These are phyloP conservation scores for Lanmaoa pseudosensibilis DNA, from an alignment of 768 basidiomycete genomes.

Conservation along the genomic window DNA sequence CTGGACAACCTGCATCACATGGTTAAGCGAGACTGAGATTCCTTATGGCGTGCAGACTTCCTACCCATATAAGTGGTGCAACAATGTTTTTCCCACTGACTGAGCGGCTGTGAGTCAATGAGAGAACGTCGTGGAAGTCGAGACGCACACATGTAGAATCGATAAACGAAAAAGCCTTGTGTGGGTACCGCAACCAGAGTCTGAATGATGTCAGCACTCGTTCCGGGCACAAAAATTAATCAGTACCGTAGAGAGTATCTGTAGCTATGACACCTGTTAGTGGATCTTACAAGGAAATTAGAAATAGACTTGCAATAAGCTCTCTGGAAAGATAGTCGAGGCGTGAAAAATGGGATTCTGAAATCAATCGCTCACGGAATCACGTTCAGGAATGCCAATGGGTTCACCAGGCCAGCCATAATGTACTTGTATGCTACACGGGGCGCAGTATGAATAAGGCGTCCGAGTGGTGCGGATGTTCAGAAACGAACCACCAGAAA, in stretches of 20 bases:
- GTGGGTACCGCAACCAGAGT: not conserved
- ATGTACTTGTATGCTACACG: conserved; percentile 6
- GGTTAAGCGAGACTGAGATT: not conserved
- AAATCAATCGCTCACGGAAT: conserved; percentile 1
- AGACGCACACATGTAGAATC: conserved; percentile 16
- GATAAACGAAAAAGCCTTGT: conserved; percentile 15
- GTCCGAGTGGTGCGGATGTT: too few species aligned
- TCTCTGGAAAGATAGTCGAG: not conserved
- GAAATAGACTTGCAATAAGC: not conserved
- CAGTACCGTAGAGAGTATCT: conserved; percentile 2
- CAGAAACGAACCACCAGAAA: conserved; percentile 13
- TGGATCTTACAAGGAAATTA: not conserved
- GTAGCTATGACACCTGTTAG: not conserved
- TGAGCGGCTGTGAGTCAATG: not conserved
- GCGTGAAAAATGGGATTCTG: not conserved
- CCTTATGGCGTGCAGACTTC: not conserved
- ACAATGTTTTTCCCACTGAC: conserved; percentile 4
- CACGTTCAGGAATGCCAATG: not conserved
- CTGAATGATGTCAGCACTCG: conserved; percentile 4
- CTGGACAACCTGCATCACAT: not conserved
- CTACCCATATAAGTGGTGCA: conserved; percentile 4
- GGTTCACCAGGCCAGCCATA: not conserved
- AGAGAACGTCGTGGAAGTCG: too few species aligned
- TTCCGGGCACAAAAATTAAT: not conserved
- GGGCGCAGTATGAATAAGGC: not conserved